phyloP scores from a whole-genome alignment of 257 asterid species.

The Capsicum chinense region DNA sequence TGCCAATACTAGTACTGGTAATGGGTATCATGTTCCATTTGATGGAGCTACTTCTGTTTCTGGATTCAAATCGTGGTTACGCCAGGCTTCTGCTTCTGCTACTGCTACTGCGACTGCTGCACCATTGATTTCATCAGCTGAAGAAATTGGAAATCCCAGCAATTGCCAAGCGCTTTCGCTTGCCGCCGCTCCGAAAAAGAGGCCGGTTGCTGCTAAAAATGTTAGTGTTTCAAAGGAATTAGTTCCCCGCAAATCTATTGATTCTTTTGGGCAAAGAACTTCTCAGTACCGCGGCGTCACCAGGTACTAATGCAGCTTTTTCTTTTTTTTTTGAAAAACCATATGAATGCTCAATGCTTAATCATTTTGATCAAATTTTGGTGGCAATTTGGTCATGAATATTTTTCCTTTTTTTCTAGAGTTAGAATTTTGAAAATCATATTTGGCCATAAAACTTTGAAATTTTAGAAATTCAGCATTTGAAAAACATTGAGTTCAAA shows the following conservation, averaged over 20 bases:
- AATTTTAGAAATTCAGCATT: too few relatives aligned
- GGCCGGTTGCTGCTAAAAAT: conserved; percentile 43
- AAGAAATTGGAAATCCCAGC: conserved; percentile 30
- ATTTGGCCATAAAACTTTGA: too few relatives aligned
- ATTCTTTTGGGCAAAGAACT: conserved; percentile 83
- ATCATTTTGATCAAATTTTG: not conserved
- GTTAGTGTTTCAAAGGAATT: conserved; percentile 40
- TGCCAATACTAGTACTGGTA: not conserved
- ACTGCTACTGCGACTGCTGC: not conserved
- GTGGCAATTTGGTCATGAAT: too few relatives aligned
- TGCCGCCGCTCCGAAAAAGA: conserved; percentile 52
- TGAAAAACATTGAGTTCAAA: too few relatives aligned
- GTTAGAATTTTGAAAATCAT: too few relatives aligned
- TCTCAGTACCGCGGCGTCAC: conserved; percentile 92
- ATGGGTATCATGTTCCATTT: conserved; percentile 39
- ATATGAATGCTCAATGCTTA: not conserved
- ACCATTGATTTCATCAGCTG: conserved; percentile 39
- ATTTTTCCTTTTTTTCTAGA: too few relatives aligned
- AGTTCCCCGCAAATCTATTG: conserved; percentile 69
- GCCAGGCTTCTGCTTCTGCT: conserved; percentile 38
- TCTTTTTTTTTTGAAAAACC: too few relatives aligned
- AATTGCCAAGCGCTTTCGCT: conserved; percentile 58
- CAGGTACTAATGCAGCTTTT: conserved; percentile 42
- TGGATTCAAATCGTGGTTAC: conserved; percentile 61
- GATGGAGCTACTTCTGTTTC: conserved; percentile 48